Conservation (phyloP, 2,329 filamentous ascomycete genomes). For the Microthyrium microscopicum region DNA sequence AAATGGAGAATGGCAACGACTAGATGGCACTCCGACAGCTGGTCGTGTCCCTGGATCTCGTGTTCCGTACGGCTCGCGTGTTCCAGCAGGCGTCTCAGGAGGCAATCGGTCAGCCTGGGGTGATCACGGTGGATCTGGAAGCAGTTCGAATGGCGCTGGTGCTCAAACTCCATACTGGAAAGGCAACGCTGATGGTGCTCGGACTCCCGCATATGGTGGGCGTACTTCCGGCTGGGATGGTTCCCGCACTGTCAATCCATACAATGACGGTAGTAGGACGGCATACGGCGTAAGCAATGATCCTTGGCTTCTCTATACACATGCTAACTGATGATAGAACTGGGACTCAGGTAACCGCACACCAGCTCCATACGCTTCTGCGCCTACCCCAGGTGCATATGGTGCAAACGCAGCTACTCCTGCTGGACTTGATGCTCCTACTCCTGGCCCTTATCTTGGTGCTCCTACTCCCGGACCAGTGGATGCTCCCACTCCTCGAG, state of each 20-base stretch:
- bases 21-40: neutral
- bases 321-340: conserved; percentile 9
- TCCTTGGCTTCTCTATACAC: conserved; percentile 8
- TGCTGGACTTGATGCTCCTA: conserved; percentile 27
- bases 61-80: conserved; percentile 20
- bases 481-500: conserved; percentile 10
- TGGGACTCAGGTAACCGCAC: conserved; percentile 22
- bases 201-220: conserved; percentile 18
- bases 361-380: conserved; percentile 37
- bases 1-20: neutral
- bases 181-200: conserved; percentile 10
- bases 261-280: conserved; percentile 49
- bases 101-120: conserved; percentile 26
- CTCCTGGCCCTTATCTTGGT: conserved; percentile 29
- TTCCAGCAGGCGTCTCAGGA: conserved; percentile 23
- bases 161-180: conserved; percentile 8
- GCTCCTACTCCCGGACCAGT: conserved; percentile 32
- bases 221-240: conserved; percentile 25
- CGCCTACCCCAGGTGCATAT: conserved; percentile 32
- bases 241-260: conserved; percentile 27
- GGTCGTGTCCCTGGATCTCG: conserved; percentile 15
- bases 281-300: conserved; percentile 42
- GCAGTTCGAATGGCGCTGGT: conserved; percentile 41
- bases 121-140: conserved; percentile 20
- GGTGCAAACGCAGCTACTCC: conserved; percentile 30